These are phyloP conservation scores for Oryza glumipatula DNA, from an alignment of 176 grass and related monocot genomes.

Conservation along the genomic window DNA sequence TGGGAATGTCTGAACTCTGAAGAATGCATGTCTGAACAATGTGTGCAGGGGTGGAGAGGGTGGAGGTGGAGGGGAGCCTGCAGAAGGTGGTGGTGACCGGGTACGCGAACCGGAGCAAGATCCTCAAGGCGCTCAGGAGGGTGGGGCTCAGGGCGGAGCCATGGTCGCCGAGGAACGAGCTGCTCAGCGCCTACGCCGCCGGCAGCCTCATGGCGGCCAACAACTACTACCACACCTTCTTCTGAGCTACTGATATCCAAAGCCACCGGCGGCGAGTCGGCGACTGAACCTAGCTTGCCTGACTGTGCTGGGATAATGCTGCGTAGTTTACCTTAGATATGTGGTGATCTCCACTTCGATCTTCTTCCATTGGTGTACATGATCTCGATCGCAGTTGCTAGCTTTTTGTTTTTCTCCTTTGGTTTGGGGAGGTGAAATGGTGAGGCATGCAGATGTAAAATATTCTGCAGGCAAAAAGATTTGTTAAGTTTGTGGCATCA, in stretches of 20 bases:
- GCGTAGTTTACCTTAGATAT: background rate
- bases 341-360: background rate
- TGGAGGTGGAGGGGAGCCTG: slow-evolving; percentile 89
- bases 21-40: background rate
- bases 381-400: background rate
- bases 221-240: slow-evolving; percentile 82
- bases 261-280: no score
- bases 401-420: background rate
- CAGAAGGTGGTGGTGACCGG: slow-evolving; percentile 94
- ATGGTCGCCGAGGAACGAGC: slow-evolving; percentile 92
- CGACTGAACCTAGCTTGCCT: no score
- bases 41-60: slow-evolving; percentile 80
- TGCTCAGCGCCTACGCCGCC: slow-evolving; percentile 84
- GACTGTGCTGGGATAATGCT: background rate
- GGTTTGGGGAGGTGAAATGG: background rate
- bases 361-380: slow-evolving; percentile 28
- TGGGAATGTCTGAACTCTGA: background rate
- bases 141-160: slow-evolving; percentile 86
- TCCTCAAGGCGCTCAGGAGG: slow-evolving; percentile 92
- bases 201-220: slow-evolving; percentile 56
- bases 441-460: slow-evolving; percentile 24
- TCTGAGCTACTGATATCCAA: slow-evolving; percentile 40
- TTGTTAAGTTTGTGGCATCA: background rate
- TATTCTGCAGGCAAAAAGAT: slow-evolving; percentile 8
- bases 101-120: slow-evolving; percentile 91